phyloP scores from a whole-genome alignment of 1,284 basidiomycete species.

The Puccinia novopanici region DNA sequence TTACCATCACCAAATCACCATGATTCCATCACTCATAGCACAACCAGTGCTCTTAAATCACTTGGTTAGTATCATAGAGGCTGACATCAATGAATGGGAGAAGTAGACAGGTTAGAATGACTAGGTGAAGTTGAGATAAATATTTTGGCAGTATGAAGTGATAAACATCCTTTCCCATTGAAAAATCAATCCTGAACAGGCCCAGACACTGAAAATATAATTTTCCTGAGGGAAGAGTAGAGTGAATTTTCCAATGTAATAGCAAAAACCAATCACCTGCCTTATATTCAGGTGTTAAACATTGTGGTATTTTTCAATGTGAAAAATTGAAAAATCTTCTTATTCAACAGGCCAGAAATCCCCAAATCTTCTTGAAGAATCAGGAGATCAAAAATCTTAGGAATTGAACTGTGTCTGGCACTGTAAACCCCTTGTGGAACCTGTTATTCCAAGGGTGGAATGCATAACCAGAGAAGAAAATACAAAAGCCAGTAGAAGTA shows the following conservation, averaged over 20 bases:
- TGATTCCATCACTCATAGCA: too few species aligned
- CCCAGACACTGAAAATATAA: conserved; percentile 9
- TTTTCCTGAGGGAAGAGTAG: not conserved
- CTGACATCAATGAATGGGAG: not conserved
- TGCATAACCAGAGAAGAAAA: conserved; percentile 61
- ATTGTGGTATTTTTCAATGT: not conserved
- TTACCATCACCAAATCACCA: too few species aligned
- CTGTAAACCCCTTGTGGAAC: not conserved
- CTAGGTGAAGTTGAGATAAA: conserved; percentile 3
- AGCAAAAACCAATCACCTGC: conserved; percentile 11
- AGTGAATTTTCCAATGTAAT: not conserved
- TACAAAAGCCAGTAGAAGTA: conserved; percentile 57
- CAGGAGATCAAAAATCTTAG: not conserved
- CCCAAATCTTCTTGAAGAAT: not conserved
- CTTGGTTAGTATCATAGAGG: too few species aligned
- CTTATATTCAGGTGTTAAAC: not conserved
- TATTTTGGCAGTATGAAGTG: not conserved
- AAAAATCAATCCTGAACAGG: not conserved
- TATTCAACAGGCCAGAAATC: not conserved
- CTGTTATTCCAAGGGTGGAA: conserved; percentile 57
- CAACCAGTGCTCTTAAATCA: too few species aligned
- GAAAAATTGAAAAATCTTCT: not conserved
- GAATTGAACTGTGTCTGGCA: not conserved
- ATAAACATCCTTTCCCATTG: not conserved
- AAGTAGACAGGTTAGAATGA: not conserved